phyloP scores from a whole-genome alignment of 306 rosid species.

The Cucumis hystrix region DNA sequence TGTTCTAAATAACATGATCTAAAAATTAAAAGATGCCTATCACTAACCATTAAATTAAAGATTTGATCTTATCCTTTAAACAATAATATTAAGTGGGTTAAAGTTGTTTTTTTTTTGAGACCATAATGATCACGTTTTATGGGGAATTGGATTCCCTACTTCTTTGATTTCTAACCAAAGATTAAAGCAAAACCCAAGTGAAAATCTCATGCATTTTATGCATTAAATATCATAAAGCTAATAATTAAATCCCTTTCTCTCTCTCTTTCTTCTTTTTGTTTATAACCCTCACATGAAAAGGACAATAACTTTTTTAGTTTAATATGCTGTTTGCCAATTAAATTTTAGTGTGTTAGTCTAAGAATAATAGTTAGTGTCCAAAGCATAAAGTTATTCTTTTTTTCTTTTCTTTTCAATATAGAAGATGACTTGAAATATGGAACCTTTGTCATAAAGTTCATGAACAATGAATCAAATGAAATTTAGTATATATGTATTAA shows the following conservation, averaged over 20 bases:
- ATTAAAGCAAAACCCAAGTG: not conserved
- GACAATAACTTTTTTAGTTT: constrained; percentile 22
- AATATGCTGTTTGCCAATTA: not conserved
- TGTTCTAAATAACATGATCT: too few species aligned
- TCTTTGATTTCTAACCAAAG: constrained; percentile 18
- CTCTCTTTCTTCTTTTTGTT: not conserved
- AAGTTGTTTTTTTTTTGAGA: not conserved
- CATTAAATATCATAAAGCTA: constrained; percentile 19
- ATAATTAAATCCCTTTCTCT: not conserved
- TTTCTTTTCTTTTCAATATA: not conserved
- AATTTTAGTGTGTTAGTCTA: constrained; percentile 6
- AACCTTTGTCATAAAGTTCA: not conserved
- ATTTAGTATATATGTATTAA: not conserved
- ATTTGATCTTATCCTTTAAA: not conserved
- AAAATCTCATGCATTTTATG: constrained; percentile 17
- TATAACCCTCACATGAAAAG: constrained; percentile 13
- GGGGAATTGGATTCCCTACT: constrained; percentile 21
- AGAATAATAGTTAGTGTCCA: not conserved
- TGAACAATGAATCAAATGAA: not conserved
- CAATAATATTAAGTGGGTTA: not conserved
- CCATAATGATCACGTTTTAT: constrained; percentile 15
- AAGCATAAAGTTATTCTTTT: not conserved
- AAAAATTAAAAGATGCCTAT: too few species aligned
- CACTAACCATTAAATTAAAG: too few species aligned
- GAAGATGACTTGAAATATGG: not conserved